phyloP scores from a whole-genome alignment of 345 rosid species.

The Murraya koenigii region DNA sequence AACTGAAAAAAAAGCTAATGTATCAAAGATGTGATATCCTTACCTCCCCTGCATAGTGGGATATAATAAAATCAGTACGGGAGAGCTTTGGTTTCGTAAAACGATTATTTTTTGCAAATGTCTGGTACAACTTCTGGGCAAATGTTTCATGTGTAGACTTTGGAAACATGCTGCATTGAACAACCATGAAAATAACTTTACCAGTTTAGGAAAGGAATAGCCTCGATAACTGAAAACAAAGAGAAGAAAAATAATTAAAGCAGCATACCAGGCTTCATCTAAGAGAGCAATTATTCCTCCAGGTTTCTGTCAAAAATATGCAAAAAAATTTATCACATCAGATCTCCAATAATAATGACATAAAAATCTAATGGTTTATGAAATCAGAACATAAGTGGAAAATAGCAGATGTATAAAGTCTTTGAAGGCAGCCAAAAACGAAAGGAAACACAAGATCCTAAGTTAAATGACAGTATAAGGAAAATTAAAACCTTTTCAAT shows the following conservation, averaged over 20 bases:
- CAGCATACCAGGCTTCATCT: conserved; percentile 90
- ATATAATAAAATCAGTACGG: conserved; percentile 78
- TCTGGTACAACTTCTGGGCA: conserved; percentile 90
- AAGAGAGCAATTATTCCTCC: conserved; percentile 91
- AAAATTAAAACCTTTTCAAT: conserved; percentile 61
- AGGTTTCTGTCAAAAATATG: conserved; percentile 62
- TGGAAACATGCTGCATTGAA: conserved; percentile 82
- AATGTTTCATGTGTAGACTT: conserved; percentile 89
- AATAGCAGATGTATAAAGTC: neutral
- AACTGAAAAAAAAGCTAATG: neutral
- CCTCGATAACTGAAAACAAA: conserved; percentile 23
- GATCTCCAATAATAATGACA: neutral
- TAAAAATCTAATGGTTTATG: neutral
- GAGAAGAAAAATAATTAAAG: conserved; percentile 22
- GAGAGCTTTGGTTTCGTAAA: conserved; percentile 96
- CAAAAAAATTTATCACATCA: neutral
- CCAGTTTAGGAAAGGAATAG: conserved; percentile 4
- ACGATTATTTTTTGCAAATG: conserved; percentile 66
- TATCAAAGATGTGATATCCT: conserved; percentile 15
- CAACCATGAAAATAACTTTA: conserved; percentile 19
- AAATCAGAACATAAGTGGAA: neutral
- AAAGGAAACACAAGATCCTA: neutral
- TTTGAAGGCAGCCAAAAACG: neutral
- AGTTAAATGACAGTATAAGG: neutral
- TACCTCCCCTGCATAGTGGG: conserved; percentile 97